These are phyloP conservation scores for Aspergillus campestris DNA, from an alignment of 495 filamentous ascomycete genomes.

Conservation along the genomic window DNA sequence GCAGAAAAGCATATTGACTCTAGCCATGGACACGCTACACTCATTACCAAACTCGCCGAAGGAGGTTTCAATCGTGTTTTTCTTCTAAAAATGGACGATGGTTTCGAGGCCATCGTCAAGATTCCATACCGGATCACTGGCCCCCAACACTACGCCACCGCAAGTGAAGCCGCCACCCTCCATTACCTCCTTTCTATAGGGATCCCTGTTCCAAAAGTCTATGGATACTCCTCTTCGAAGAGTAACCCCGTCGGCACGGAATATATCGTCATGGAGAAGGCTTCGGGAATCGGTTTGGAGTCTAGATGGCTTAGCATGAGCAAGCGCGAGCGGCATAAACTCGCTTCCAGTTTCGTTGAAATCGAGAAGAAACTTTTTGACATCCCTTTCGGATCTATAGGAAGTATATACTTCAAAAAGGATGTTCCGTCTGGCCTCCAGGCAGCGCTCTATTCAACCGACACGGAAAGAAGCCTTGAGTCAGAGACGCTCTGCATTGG, in stretches of 20 bases:
- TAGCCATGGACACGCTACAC: too few relatives aligned
- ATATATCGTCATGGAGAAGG: conserved; percentile 21
- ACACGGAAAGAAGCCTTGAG: background rate
- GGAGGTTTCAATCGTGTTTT: too few relatives aligned
- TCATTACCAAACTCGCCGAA: too few relatives aligned
- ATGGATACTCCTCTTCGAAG: conserved; percentile 8
- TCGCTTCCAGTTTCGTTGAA: conserved; percentile 13
- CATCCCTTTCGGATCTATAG: conserved; percentile 16
- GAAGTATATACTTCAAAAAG: conserved; percentile 24
- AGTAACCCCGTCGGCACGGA: conserved; percentile 16
- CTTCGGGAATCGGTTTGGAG: conserved; percentile 3
- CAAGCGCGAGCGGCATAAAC: conserved; percentile 3
- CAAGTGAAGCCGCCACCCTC: conserved; percentile 32
- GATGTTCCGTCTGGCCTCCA: conserved; percentile 11
- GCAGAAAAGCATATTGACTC: too few relatives aligned
- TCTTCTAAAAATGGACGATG: too few relatives aligned
- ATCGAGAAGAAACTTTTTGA: conserved; percentile 19
- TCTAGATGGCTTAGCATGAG: conserved; percentile 13
- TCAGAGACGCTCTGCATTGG: conserved; percentile 18
- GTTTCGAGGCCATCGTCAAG: too few relatives aligned
- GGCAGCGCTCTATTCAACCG: background rate
- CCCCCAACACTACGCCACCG: conserved; percentile 4
- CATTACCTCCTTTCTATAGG: conserved; percentile 18
- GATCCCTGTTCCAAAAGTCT: conserved; percentile 18
- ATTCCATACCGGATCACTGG: background rate